Percentiles rank a stretch among this genome's conserved stretches.
Conservation (phyloP, 2,329 filamentous ascomycete species). For the Balansia obtecta region DNA sequence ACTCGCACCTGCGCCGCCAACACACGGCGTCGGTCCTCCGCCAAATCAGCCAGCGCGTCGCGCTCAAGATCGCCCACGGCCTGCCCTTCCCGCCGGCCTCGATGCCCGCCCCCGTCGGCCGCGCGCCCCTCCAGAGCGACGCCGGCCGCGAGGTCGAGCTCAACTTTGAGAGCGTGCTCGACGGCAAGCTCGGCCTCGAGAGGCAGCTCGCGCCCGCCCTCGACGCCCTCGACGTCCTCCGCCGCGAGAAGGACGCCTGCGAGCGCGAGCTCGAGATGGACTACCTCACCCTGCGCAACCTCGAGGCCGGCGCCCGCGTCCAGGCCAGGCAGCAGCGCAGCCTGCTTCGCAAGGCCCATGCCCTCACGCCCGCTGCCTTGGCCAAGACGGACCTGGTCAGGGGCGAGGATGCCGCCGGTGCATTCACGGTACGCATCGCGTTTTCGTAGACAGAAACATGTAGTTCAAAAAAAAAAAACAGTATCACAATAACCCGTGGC, state of each 20-base stretch:
- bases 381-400: too few relatives aligned
- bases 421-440: conserved; percentile 12
- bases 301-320: conserved; percentile 44
- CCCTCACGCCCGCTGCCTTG: conserved; percentile 36
- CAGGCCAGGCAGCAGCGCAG: conserved; percentile 40
- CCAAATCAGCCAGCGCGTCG: conserved; percentile 40
- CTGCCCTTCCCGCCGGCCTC: conserved; percentile 53
- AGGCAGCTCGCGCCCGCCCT: conserved; percentile 47
- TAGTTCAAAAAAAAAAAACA: too few relatives aligned
- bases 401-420: background rate
- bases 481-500: too few relatives aligned
- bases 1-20: conserved; percentile 33
- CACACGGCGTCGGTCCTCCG: conserved; percentile 45
- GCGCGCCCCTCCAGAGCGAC: conserved; percentile 14
- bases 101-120: conserved; percentile 10
- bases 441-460: too few relatives aligned
- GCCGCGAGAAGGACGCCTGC: conserved; percentile 43
- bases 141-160: conserved; percentile 45
- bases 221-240: conserved; percentile 50
- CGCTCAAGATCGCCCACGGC: conserved; percentile 43
- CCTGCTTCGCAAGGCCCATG: conserved; percentile 35
- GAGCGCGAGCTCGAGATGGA: conserved; percentile 44
- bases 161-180: conserved; percentile 51
- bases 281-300: conserved; percentile 33
- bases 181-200: conserved; percentile 44